phyloP scores from a whole-genome alignment of 345 rosid genomes.

The Citrus hindsii region DNA sequence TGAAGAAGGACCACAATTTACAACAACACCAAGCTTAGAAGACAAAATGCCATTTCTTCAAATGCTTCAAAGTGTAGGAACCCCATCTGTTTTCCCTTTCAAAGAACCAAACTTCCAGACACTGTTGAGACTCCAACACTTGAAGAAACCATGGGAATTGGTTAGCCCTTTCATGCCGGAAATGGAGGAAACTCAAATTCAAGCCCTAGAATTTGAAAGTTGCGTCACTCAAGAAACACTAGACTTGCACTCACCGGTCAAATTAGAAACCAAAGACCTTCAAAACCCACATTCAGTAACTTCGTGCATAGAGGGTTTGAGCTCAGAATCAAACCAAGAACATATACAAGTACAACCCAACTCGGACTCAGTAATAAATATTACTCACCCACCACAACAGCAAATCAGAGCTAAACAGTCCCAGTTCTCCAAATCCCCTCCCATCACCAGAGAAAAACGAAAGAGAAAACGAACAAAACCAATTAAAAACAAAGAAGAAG shows the following conservation, averaged over 20 bases:
- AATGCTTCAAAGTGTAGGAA: constrained; percentile 62
- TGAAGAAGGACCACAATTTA: constrained; percentile 5
- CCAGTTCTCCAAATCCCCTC: constrained; percentile 25
- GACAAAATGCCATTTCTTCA: constrained; percentile 60
- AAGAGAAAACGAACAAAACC: constrained; percentile 61
- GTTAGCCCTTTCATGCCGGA: constrained; percentile 14
- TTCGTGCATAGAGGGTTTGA: constrained; percentile 34
- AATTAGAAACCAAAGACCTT: constrained; percentile 49
- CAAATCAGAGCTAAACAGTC: constrained; percentile 29
- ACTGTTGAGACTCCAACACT: constrained; percentile 52
- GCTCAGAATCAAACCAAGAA: constrained; percentile 34
- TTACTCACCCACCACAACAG: background rate
- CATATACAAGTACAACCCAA: background rate
- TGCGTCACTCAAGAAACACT: constrained; percentile 56
- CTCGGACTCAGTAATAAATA: constrained; percentile 3
- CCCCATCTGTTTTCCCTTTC: constrained; percentile 36
- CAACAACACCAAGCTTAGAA: constrained; percentile 30
- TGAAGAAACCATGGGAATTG: constrained; percentile 52
- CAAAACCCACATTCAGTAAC: constrained; percentile 25
- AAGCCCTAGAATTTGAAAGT: constrained; percentile 56
- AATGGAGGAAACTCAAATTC: constrained; percentile 37
- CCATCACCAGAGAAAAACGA: constrained; percentile 37
- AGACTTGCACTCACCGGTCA: constrained; percentile 49
- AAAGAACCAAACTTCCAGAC: constrained; percentile 63
- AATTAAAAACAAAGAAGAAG: constrained; percentile 64